A percentile compares a stretch with the other conserved stretches of the same genome.
Conservation (phyloP, 139 green algal genomes). For the Desmodesmus armatus region DNA sequence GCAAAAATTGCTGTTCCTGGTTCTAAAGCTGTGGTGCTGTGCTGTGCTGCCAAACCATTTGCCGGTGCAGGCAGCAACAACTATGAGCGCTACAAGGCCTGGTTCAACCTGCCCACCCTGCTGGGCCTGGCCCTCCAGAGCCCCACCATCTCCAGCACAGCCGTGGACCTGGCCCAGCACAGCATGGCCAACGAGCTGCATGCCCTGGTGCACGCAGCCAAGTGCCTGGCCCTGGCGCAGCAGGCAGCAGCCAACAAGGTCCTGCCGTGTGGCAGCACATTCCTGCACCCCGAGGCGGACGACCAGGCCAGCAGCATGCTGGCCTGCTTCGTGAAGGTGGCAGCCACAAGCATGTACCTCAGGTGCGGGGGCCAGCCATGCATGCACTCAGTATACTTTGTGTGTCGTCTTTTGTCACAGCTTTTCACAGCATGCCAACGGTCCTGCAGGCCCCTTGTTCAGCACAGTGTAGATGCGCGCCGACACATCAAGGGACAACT, state of each 20-base stretch:
- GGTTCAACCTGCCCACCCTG: constrained; percentile 36
- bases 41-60: not conserved
- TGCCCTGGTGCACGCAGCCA: constrained; percentile 26
- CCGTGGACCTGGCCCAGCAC: not conserved
- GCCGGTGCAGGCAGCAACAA: constrained; percentile 40
- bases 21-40: not conserved
- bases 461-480: no score
- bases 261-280: constrained; percentile 38
- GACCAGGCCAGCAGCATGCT: constrained; percentile 28
- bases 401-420: not conserved
- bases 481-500: no score
- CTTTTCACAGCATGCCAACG: not conserved
- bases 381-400: no score
- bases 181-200: constrained; percentile 44
- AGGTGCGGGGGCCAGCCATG: constrained; percentile 16
- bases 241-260: constrained; percentile 34
- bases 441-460: no score
- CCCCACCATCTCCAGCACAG: constrained; percentile 19
- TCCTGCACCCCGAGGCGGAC: constrained; percentile 39
- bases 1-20: not conserved
- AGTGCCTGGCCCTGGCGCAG: constrained; percentile 35
- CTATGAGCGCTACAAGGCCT: constrained; percentile 40
- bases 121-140: constrained; percentile 37
- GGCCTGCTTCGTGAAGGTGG: constrained; percentile 35
- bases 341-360: constrained; percentile 16